A percentile compares a stretch with the other conserved stretches of the same genome.
Evolutionary conservation across 495 filamentous ascomycete species (phyloP).

Genomic region (Cenococcum geophilum): DNA sequence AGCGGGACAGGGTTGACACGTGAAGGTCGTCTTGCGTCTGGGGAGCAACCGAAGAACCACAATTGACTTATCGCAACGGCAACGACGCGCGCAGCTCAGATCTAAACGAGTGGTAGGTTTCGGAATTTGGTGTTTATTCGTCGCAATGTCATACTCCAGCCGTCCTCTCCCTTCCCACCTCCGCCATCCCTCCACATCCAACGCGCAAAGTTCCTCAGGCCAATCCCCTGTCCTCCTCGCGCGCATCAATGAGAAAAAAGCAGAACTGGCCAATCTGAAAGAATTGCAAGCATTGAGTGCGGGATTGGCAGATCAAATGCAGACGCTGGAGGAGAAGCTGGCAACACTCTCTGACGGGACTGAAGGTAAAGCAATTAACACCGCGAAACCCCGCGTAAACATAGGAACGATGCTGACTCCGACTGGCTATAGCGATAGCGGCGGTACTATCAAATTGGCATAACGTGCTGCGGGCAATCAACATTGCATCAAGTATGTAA

Average conservation of each 20-base stretch:
- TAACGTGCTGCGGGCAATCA: conserved; percentile 86
- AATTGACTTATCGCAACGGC: neutral
- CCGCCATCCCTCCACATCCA: conserved; percentile 53
- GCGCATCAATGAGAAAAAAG: conserved; percentile 88
- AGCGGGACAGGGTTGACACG: conserved; percentile 2
- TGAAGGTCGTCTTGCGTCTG: conserved; percentile 7
- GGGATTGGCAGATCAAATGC: conserved; percentile 83
- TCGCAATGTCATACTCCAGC: conserved; percentile 51
- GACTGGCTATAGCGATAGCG: conserved; percentile 63
- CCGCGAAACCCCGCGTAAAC: neutral
- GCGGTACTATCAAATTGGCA: conserved; percentile 93
- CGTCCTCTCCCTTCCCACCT: conserved; percentile 57
- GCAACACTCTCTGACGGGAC: conserved; percentile 85
- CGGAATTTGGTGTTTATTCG: neutral
- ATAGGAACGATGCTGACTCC: conserved; percentile 21
- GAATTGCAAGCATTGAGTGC: conserved; percentile 85
- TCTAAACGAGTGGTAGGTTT: neutral
- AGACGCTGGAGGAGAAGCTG: conserved; percentile 80
- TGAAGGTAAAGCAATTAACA: conserved; percentile 55
- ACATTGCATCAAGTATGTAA: conserved; percentile 85
- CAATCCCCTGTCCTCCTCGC: conserved; percentile 78
- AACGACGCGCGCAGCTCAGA: neutral
- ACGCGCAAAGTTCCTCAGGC: conserved; percentile 46
- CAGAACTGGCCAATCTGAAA: conserved; percentile 81
- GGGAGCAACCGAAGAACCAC: neutral